phyloP scores from a whole-genome alignment of 1,284 basidiomycete species.

The Sporisorium graminicola region DNA sequence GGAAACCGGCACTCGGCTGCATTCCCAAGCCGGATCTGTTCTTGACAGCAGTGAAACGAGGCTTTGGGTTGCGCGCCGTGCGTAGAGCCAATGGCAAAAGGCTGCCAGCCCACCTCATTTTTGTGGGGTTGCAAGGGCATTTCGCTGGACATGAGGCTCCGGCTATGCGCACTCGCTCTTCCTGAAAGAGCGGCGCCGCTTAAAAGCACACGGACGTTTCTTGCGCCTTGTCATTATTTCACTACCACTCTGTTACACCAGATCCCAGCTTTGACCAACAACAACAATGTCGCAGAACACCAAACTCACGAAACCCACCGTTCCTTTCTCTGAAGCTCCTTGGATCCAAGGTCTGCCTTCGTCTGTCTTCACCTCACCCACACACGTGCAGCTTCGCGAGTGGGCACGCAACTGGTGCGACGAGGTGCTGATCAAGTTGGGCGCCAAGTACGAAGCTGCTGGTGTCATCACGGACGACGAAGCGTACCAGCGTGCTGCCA shows the following conservation, averaged over 20 bases:
- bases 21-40: slow-evolving; percentile 8
- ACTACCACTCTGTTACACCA: too few species aligned
- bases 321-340: slow-evolving; percentile 52
- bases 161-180: too few species aligned
- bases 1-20: slow-evolving; percentile 8
- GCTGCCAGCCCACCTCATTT: too few species aligned
- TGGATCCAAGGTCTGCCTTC: slow-evolving; percentile 58
- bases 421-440: slow-evolving; percentile 43
- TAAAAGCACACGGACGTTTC: too few species aligned
- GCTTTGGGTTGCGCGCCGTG: too few species aligned
- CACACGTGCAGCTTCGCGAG: slow-evolving; percentile 48
- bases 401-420: slow-evolving; percentile 50
- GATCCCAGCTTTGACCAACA: too few species aligned
- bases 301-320: slow-evolving; percentile 49
- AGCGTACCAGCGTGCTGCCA: slow-evolving; percentile 52
- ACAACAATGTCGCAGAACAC: slow-evolving; percentile 16
- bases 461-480: slow-evolving; percentile 40
- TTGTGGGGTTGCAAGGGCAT: not conserved
- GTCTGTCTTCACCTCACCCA: slow-evolving; percentile 47
- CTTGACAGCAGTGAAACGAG: not conserved
- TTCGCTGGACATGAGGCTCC: not conserved
- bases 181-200: too few species aligned
- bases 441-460: slow-evolving; percentile 46
- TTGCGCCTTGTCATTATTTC: too few species aligned
- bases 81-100: too few species aligned